Conservation (phyloP, 345 rosid genomes). For the Nephelium lappaceum region DNA sequence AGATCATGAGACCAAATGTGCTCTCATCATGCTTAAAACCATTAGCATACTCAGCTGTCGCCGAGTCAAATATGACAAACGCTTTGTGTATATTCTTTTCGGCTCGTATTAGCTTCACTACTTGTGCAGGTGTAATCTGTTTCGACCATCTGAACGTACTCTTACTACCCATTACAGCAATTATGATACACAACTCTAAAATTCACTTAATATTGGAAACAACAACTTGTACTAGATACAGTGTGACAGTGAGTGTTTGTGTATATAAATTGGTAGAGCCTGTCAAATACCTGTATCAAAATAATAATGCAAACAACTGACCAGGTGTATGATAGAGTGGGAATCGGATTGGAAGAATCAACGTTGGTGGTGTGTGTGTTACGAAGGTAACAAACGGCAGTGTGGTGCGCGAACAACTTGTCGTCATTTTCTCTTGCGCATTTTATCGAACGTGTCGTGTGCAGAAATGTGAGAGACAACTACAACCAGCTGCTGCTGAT, state of each 20-base stretch:
- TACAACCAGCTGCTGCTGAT: no score
- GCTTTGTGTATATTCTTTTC: conserved; percentile 66
- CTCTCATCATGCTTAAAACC: conserved; percentile 64
- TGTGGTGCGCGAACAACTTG: background rate
- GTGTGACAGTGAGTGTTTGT: no score
- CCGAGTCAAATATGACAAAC: conserved; percentile 61
- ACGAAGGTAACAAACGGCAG: background rate
- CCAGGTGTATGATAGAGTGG: background rate
- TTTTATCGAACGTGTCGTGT: conserved; percentile 13
- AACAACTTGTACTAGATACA: background rate
- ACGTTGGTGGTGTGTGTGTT: background rate
- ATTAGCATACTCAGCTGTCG: conserved; percentile 69
- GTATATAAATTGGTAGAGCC: background rate
- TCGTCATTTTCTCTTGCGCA: background rate
- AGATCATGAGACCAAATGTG: conserved; percentile 63
- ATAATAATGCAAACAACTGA: no score
- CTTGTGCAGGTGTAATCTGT: conserved; percentile 55
- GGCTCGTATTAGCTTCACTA: conserved; percentile 61
- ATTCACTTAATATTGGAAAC: background rate
- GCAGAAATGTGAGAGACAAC: background rate
- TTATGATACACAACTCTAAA: background rate
- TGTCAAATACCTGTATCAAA: background rate
- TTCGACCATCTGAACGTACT: conserved; percentile 63
- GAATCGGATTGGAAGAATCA: no score
- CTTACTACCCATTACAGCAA: conserved; percentile 39